A percentile compares a stretch with the other conserved stretches of the same genome.
phyloP scores from a whole-genome alignment of 75 land plant species.

The Cunninghamia lanceolata region DNA sequence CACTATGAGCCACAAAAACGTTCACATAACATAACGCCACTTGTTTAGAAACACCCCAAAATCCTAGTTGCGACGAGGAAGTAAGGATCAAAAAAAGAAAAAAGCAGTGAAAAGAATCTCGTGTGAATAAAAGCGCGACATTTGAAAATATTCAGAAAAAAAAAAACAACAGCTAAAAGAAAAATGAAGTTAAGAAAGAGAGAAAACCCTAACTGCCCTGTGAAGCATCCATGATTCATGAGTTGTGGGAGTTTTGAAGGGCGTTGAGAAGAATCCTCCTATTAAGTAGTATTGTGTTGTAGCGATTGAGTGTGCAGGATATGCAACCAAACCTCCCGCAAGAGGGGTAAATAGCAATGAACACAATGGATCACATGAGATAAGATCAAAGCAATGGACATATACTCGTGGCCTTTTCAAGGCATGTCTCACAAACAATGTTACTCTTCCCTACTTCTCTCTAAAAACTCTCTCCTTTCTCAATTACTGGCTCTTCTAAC shows the following conservation, averaged over 20 bases:
- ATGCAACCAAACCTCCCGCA: neutral
- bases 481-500: no score
- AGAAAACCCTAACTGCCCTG: neutral
- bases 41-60: no score
- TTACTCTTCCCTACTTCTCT: neutral
- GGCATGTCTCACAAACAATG: neutral
- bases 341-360: neutral
- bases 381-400: neutral
- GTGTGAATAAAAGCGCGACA: neutral
- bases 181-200: neutral
- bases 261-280: neutral
- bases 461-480: neutral
- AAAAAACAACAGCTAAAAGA: neutral
- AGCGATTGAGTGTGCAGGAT: neutral
- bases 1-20: no score
- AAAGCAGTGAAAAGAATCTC: no score
- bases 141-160: no score
- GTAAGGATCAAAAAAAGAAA: no score
- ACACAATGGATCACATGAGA: neutral
- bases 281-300: neutral
- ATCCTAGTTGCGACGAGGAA: no score
- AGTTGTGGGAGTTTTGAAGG: neutral
- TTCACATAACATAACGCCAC: no score
- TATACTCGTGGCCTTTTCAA: neutral
- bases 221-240: neutral